Evolutionary conservation across 1,139 yeast species (phyloP).

Genomic region (Meyerozyma guilliermondii): DNA sequence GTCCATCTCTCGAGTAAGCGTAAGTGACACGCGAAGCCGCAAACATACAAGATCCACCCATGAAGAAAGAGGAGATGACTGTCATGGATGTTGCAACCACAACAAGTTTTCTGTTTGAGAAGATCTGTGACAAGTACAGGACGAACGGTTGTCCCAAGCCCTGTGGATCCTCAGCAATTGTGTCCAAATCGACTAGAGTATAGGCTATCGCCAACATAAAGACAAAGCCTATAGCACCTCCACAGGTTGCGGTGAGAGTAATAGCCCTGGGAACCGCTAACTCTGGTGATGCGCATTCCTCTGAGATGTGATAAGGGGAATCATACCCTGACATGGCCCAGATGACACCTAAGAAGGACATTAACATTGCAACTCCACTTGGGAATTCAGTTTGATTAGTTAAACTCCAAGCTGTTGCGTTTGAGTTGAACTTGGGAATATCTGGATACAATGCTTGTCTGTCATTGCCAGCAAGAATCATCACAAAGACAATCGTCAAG

Average conservation of each 20-base stretch:
- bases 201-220: conserved; percentile 65
- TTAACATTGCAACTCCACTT: conserved; percentile 54
- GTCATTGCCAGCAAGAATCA: conserved; percentile 52
- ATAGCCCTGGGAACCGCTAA: conserved; percentile 64
- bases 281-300: conserved; percentile 66
- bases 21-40: conserved; percentile 68
- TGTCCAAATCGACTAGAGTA: conserved; percentile 50
- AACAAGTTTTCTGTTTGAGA: conserved; percentile 36
- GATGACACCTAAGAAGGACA: conserved; percentile 60
- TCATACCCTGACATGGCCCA: conserved; percentile 81
- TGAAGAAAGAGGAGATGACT: conserved; percentile 53
- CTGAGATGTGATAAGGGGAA: conserved; percentile 69
- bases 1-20: conserved; percentile 67
- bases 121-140: conserved; percentile 49
- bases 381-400: conserved; percentile 66
- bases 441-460: conserved; percentile 23
- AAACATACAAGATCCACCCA: conserved; percentile 69
- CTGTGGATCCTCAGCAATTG: conserved; percentile 44
- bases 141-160: conserved; percentile 67
- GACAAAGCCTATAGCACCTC: conserved; percentile 59
- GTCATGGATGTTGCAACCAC: conserved; percentile 57
- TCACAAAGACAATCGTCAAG: conserved; percentile 49
- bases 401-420: conserved; percentile 51
- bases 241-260: conserved; percentile 56
- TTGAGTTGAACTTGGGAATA: conserved; percentile 46